These are phyloP conservation scores for Harringtonia lauricola DNA, from an alignment of 2,329 filamentous ascomycete species.

Conservation along the genomic window DNA sequence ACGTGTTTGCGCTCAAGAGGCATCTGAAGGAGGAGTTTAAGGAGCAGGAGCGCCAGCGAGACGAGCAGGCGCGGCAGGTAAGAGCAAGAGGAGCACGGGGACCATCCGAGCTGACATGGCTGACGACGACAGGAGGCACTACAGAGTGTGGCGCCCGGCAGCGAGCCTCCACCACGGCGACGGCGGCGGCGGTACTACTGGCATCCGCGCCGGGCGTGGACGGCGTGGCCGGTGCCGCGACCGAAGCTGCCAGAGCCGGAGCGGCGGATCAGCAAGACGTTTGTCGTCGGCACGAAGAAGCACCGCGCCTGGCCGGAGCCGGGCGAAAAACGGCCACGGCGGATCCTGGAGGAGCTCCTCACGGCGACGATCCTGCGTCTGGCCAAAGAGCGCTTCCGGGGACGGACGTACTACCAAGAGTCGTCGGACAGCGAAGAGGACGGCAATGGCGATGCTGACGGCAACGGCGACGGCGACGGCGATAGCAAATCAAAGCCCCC, in stretches of 20 bases:
- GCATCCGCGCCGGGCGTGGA: conserved; percentile 55
- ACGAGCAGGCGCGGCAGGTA: not conserved
- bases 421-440: not conserved
- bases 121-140: too few species aligned
- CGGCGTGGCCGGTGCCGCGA: conserved; percentile 69
- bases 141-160: too few species aligned
- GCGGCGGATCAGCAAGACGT: not conserved
- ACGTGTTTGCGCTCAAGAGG: conserved; percentile 58
- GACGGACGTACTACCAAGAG: not conserved
- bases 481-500: too few species aligned
- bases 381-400: conserved; percentile 54
- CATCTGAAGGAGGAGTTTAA: conserved; percentile 14
- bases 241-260: conserved; percentile 40
- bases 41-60: conserved; percentile 14
- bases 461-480: too few species aligned
- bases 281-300: too few species aligned
- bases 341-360: conserved; percentile 54
- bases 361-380: conserved; percentile 52
- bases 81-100: not conserved
- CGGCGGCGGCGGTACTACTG: conserved; percentile 26
- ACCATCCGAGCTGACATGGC: not conserved
- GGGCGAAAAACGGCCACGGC: conserved; percentile 13
- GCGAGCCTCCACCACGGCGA: not conserved
- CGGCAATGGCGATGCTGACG: not conserved
- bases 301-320: conserved; percentile 28